Evolutionary conservation across 495 filamentous ascomycete genomes (phyloP), one percentile per base, ranked within the genome.

Genomic region (Cudoniella acicularis): DNA sequence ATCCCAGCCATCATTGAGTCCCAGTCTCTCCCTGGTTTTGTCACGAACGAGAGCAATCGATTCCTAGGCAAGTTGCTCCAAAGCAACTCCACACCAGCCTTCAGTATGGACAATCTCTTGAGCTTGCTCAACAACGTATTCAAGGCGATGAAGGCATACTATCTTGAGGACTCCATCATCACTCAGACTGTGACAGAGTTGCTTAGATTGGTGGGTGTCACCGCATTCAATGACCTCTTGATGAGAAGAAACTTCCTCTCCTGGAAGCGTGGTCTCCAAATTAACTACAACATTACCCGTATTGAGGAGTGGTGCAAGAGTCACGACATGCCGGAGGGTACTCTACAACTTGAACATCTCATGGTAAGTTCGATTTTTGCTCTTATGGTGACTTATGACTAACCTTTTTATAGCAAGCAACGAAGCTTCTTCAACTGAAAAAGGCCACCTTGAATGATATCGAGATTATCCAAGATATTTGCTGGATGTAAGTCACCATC

Each of bases 221-320:
- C 95, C 2, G 95, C 95, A 16, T 99, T 99, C 76, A 99, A 99
- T 71, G 95, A 99, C 70, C 81, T 99, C 49, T 83, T 99, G 45
- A 96, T 99, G 91, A 83, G 95, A 54, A 83, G 95, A 60, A 97
- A 97, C 72, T 99, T 99, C 83, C 83, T 99, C 55, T 96, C 92
- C 13, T 99, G 95, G 95, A 99, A 99, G 78, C 88, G 95, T 70
- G 95, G 95, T 57, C 79, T 99, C 49, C 95, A 99, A 77, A 99
- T 99, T 75, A 99, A 99, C 74, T 99, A 99, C 79, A 98, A 99
- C 74, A 99, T 99, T 69, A 99, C 95, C 22, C 84, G 95, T 26
- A 98, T 99, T 56, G 95, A 99, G 73, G 95, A 99, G 75, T 99
- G 95, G 95, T 99, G 95, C 75, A 99, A 99, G 83, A 96, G 92